Evolutionary conservation across 1,284 basidiomycete genomes (phyloP).

Genomic region (Fistulinella cinereoalba): DNA sequence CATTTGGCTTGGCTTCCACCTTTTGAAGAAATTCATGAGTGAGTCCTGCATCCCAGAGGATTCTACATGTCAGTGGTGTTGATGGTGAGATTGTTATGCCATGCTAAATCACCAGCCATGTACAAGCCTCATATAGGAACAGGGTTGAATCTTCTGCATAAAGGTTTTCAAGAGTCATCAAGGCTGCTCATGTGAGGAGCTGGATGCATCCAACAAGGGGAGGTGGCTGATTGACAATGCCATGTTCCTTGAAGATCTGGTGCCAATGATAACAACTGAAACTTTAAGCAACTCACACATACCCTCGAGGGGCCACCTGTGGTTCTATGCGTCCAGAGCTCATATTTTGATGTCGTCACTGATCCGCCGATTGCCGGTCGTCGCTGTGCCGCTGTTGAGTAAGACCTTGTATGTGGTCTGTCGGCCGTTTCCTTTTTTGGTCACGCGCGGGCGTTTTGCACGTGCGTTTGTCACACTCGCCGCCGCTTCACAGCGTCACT

Average conservation of each 20-base stretch:
- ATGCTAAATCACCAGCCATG: neutral
- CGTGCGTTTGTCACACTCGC: too few relatives aligned
- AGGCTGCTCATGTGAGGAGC: neutral
- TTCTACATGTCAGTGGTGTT: too few relatives aligned
- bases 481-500: too few relatives aligned
- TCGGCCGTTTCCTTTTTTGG: too few relatives aligned
- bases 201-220: slow-evolving; percentile 1
- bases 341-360: neutral
- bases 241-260: neutral
- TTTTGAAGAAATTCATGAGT: neutral
- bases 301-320: slow-evolving; percentile 1
- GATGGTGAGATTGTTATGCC: neutral
- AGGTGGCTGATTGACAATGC: neutral
- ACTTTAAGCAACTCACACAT: slow-evolving; percentile 1
- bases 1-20: neutral
- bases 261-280: slow-evolving; percentile 4
- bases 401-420: too few relatives aligned
- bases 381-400: too few relatives aligned
- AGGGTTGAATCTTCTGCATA: neutral
- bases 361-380: neutral
- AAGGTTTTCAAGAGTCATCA: neutral
- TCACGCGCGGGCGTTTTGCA: too few relatives aligned
- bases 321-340: neutral
- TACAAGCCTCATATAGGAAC: neutral
- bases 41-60: neutral